Conservation (phyloP, 352 stramenopile species). For the Globisporangium middletonii region DNA sequence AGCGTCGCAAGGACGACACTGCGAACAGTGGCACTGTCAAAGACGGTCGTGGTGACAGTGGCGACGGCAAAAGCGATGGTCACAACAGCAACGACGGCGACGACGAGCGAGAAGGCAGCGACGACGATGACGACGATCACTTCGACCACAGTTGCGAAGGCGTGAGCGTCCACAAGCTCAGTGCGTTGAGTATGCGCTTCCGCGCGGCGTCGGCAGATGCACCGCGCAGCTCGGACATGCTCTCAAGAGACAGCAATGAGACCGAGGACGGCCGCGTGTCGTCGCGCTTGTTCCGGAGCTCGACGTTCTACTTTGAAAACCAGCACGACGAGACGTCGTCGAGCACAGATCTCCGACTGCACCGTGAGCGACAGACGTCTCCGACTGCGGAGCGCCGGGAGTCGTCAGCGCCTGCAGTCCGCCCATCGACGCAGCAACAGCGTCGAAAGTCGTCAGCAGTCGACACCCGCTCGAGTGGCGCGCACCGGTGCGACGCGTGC, state of each 20-base stretch:
- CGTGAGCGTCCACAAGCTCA: not conserved
- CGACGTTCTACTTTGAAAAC: constrained; percentile 11
- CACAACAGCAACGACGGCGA: not conserved
- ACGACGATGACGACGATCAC: not conserved
- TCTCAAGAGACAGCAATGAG: not conserved
- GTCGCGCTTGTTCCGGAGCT: constrained; percentile 6
- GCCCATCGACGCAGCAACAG: not conserved
- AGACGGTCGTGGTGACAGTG: not conserved
- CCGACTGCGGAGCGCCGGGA: not conserved
- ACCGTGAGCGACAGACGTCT: not conserved
- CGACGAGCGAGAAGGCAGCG: not conserved
- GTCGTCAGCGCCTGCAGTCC: not conserved
- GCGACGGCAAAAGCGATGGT: not conserved
- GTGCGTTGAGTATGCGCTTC: constrained; percentile 1
- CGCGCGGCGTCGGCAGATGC: not conserved
- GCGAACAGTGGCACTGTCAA: too few species aligned
- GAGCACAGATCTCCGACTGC: not conserved
- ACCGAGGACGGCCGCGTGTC: not conserved
- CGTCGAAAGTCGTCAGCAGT: not conserved
- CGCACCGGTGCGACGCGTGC: constrained; percentile 63
- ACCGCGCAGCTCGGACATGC: constrained; percentile 4
- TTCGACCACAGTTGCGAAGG: not conserved
- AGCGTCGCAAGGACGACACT: not conserved
- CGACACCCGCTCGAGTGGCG: constrained; percentile 8
- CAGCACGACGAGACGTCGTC: not conserved